Base-by-base conservation (phyloP, 78 protist genomes). In the Cavenderia fasciculata region DNA sequence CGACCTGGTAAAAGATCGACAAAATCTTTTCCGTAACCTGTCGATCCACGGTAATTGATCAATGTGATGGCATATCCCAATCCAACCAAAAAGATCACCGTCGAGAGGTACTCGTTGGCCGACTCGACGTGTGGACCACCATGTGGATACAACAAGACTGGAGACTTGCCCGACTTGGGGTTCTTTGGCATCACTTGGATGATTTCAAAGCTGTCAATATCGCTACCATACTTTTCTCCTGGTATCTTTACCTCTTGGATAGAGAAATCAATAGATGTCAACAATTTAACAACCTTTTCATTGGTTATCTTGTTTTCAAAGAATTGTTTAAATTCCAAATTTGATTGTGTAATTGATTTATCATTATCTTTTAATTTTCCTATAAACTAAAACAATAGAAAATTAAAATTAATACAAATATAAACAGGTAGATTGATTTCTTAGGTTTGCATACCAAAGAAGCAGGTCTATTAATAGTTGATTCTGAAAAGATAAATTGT, bases 41-140 rank as follows among this genome's bases (percentile, higher is more conserved):
- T 86, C 1, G 92, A 86, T 11, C 92, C 92, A 56, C 82, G 69
- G 59, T 71, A 86, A 21, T 86, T 86, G 44, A 59, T 56, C 1
- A 59, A 16, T 3, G 69, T 62, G 7, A 86, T 25, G 52, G 74
- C 74, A 25, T 86, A 86, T 0, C 92, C 92, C 14, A 71, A 40
- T 14, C 72, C 74, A 18, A 12, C 47, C 2, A 86, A 23, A 36
- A 33, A 86, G 4, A 31, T 41, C 4, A 86, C 52, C 18, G 52
- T 6, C 31, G 23, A 33, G 1, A 40, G 11, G 59, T 71, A 86
- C 21, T 69, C 79, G 18, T 33, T 21, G 2, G 57, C 44, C 8
- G 49, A 29, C 18, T 51, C 29, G 19, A 52, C 43, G n/a, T 86
- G 79, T 21, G 82, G 82, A 12, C 92, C 92, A 33, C 92, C 92